These are phyloP conservation scores for Parafenestella ontariensis DNA, from an alignment of 2,329 filamentous ascomycete species.

Conservation along the genomic window DNA sequence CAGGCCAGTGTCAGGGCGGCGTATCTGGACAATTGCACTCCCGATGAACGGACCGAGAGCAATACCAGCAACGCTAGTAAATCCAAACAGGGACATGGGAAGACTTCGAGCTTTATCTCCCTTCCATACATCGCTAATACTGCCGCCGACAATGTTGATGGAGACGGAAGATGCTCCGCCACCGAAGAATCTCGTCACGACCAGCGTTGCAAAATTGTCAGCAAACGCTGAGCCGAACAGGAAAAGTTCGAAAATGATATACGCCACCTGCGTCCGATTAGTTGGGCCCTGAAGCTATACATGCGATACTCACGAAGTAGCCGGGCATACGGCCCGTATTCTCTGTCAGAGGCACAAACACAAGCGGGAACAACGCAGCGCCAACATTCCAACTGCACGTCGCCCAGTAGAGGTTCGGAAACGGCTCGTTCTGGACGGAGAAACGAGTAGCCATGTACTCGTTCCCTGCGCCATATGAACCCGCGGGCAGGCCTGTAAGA, in stretches of 20 bases:
- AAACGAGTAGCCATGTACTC: constrained; percentile 46
- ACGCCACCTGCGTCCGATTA: constrained; percentile 33
- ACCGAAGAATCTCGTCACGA: constrained; percentile 54
- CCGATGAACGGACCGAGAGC: constrained; percentile 54
- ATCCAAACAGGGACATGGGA: constrained; percentile 55
- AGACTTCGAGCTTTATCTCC: constrained; percentile 51
- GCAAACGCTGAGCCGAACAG: constrained; percentile 53
- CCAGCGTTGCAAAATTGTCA: constrained; percentile 53
- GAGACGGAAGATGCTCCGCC: constrained; percentile 53
- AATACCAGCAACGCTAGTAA: constrained; percentile 54
- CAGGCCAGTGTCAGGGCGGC: constrained; percentile 29
- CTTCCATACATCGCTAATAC: constrained; percentile 45
- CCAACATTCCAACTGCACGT: constrained; percentile 51
- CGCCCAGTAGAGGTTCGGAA: constrained; percentile 50
- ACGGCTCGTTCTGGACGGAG: constrained; percentile 44
- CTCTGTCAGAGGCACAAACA: constrained; percentile 53
- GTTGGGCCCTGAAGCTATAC: not conserved
- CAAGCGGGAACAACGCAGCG: constrained; percentile 49
- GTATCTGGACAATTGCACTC: constrained; percentile 49
- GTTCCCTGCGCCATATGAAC: constrained; percentile 49
- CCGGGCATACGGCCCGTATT: constrained; percentile 55
- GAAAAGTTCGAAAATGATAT: constrained; percentile 52
- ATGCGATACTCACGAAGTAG: constrained; percentile 43
- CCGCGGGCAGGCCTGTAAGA: constrained; percentile 51
- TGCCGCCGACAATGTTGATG: constrained; percentile 49